A percentile compares a stretch with the other conserved stretches of the same genome.
These are phyloP conservation scores for Clarireedia hainanense DNA, from an alignment of 2,329 filamentous ascomycete species.

Conservation along the genomic window DNA sequence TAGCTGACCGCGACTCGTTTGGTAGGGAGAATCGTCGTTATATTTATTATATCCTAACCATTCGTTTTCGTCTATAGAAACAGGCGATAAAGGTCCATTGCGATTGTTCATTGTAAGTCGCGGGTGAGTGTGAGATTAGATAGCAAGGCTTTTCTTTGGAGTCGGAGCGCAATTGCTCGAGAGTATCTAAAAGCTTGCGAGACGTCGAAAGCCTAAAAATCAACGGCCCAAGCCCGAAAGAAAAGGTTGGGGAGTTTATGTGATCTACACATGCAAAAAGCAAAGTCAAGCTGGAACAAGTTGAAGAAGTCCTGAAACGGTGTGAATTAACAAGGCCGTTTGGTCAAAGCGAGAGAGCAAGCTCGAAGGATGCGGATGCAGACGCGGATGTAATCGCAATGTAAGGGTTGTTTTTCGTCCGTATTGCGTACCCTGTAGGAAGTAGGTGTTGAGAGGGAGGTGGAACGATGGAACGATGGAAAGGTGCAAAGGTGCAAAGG, in stretches of 20 bases:
- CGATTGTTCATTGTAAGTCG: conserved; percentile 55
- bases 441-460: background rate
- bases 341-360: conserved; percentile 8
- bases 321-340: conserved; percentile 3
- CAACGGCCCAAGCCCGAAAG: background rate
- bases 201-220: background rate
- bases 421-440: background rate
- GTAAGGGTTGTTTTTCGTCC: background rate
- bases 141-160: background rate
- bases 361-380: conserved; percentile 2
- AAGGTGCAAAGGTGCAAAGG: too few species aligned
- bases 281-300: conserved; percentile 2
- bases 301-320: conserved; percentile 4
- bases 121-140: conserved; percentile 4
- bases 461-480: background rate
- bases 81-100: conserved; percentile 72
- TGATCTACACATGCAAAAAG: conserved; percentile 5
- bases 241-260: background rate
- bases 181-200: background rate
- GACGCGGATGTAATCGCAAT: background rate
- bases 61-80: conserved; percentile 75
- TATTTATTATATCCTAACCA: conserved; percentile 68
- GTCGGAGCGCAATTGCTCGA: conserved; percentile 2
- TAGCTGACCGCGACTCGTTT: conserved; percentile 49
- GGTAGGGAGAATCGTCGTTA: conserved; percentile 39